Conservation (phyloP, 202 grass and related monocot species). For the Panicum hallii region DNA sequence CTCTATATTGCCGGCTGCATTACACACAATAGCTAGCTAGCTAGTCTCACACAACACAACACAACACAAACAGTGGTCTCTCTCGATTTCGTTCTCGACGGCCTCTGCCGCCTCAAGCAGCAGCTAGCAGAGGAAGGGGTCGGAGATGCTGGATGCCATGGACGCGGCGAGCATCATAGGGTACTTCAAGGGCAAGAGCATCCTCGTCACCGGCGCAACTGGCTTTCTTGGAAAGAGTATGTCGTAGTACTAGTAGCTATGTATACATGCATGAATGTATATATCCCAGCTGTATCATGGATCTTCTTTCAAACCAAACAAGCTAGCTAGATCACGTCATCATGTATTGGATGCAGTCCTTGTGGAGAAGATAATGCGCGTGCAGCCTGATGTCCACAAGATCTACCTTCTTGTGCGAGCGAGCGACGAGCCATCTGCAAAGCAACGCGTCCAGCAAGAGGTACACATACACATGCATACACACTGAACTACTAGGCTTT, state of each 20-base stretch:
- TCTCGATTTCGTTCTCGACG: too few species aligned
- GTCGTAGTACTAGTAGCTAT: background rate
- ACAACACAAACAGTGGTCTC: too few species aligned
- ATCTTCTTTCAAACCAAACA: background rate
- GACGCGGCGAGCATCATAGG: constrained; percentile 57
- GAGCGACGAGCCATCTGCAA: constrained; percentile 45
- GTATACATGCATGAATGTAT: too few species aligned
- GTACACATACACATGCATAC: background rate
- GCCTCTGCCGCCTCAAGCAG: too few species aligned
- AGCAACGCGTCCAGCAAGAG: constrained; percentile 67
- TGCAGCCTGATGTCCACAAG: constrained; percentile 73
- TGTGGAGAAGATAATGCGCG: constrained; percentile 76
- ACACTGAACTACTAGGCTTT: too few species aligned
- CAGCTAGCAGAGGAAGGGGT: too few species aligned
- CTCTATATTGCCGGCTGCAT: too few species aligned
- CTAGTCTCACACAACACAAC: too few species aligned
- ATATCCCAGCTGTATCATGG: too few species aligned
- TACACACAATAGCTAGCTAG: too few species aligned
- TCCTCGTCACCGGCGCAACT: constrained; percentile 87
- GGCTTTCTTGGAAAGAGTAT: constrained; percentile 94
- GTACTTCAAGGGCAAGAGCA: constrained; percentile 80
- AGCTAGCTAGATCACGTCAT: too few species aligned
- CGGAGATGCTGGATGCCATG: constrained; percentile 39
- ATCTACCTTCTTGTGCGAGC: constrained; percentile 66
- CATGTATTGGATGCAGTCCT: constrained; percentile 43